phyloP scores from a whole-genome alignment of 164 flowering plant genomes.

The Akebia trifoliata region DNA sequence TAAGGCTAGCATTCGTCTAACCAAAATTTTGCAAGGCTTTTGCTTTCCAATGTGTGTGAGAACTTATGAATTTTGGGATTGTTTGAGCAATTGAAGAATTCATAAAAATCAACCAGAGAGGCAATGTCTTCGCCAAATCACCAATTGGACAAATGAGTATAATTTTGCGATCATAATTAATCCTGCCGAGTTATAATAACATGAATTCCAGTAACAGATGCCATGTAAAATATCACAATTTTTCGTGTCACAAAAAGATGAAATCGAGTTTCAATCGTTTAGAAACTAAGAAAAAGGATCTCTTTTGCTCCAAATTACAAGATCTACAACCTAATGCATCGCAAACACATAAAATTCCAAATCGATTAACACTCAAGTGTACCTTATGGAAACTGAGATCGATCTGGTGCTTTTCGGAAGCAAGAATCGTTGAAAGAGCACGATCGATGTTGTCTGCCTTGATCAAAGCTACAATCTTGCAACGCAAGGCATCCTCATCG shows the following conservation, averaged over 20 bases:
- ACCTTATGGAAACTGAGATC: slow-evolving; percentile 76
- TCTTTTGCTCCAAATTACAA: not conserved
- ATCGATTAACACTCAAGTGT: not conserved
- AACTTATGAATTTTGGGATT: not conserved
- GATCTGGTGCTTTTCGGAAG: slow-evolving; percentile 29
- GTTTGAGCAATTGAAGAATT: not conserved
- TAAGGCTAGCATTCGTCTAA: not conserved
- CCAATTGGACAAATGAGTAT: no score
- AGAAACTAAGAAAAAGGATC: not conserved
- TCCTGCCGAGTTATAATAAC: no score
- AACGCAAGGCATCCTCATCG: slow-evolving; percentile 83
- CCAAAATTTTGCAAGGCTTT: not conserved
- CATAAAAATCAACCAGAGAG: not conserved
- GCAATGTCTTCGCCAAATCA: no score
- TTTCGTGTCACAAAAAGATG: no score
- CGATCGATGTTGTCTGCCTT: slow-evolving; percentile 55
- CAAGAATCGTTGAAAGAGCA: slow-evolving; percentile 53
- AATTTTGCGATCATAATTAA: no score
- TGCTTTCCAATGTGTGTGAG: not conserved
- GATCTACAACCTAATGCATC: not conserved
- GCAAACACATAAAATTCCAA: not conserved
- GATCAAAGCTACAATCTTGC: slow-evolving; percentile 80
- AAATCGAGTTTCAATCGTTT: not conserved
- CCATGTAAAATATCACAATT: no score
- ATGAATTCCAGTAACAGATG: no score